Percentiles rank a stretch among this genome's conserved stretches.
These are phyloP conservation scores for Apiospora pterosperma DNA, from an alignment of 2,329 filamentous ascomycete genomes.

Conservation along the genomic window DNA sequence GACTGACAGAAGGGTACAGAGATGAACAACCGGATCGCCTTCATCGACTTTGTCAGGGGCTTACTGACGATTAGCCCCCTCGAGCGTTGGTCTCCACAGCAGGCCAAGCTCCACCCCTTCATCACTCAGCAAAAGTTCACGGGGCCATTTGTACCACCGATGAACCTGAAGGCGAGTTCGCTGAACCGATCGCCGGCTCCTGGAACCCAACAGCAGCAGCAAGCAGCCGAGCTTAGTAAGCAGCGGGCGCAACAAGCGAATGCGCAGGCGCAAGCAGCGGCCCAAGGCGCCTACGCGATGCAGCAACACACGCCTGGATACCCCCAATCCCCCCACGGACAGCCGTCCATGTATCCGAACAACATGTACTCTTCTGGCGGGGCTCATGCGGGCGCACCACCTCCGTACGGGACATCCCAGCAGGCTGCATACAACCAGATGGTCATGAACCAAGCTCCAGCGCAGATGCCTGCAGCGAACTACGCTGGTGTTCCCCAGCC, in stretches of 20 bases:
- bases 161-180: slow-evolving; percentile 89
- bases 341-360: slow-evolving; percentile 73
- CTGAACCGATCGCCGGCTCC: slow-evolving; percentile 85
- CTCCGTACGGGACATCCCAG: slow-evolving; percentile 70
- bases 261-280: slow-evolving; percentile 65
- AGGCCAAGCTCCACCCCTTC: slow-evolving; percentile 95
- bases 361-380: slow-evolving; percentile 69
- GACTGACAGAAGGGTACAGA: slow-evolving; percentile 51
- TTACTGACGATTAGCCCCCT: slow-evolving; percentile 91
- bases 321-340: slow-evolving; percentile 40
- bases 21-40: slow-evolving; percentile 96
- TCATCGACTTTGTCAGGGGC: slow-evolving; percentile 96
- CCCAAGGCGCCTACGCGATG: slow-evolving; percentile 61
- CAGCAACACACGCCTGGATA: slow-evolving; percentile 34
- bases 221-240: slow-evolving; percentile 90
- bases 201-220: slow-evolving; percentile 91
- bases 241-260: slow-evolving; percentile 75
- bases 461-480: slow-evolving; percentile 63
- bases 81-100: slow-evolving; percentile 95
- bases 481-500: slow-evolving; percentile 49
- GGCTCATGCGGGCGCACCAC: slow-evolving; percentile 60
- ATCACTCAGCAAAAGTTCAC: slow-evolving; percentile 98
- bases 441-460: slow-evolving; percentile 64
- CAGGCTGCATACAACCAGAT: slow-evolving; percentile 70
- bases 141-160: slow-evolving; percentile 91